A percentile compares a stretch with the other conserved stretches of the same genome.
Conservation (phyloP, 345 rosid species). For the Hypericum perforatum region DNA sequence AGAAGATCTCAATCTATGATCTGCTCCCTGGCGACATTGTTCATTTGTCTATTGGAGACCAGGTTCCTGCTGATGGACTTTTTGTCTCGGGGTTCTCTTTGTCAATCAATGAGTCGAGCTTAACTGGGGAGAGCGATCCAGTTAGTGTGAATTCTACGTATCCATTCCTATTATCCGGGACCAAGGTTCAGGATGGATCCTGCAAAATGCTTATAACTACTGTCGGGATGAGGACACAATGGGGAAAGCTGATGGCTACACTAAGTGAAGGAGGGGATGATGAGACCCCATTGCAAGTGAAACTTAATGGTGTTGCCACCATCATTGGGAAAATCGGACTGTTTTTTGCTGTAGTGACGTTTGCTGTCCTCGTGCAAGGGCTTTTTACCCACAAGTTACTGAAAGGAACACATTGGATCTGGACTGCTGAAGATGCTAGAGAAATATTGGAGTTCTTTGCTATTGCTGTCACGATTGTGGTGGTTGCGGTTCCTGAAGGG, state of each 20-base stretch:
- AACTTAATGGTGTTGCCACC: constrained; percentile 7
- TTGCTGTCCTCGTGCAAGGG: constrained; percentile 10
- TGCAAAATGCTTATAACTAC: constrained; percentile 10
- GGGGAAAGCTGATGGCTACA: constrained; percentile 11
- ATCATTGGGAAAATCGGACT: constrained; percentile 6
- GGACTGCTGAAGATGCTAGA: constrained; percentile 8
- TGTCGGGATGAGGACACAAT: constrained; percentile 10
- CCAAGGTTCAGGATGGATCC: constrained; percentile 10
- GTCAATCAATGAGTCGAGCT: constrained; percentile 5
- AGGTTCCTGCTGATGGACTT: constrained; percentile 10
- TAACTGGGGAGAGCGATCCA: constrained; percentile 10
- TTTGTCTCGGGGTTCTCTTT: constrained; percentile 4
- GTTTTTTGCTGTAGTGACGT: constrained; percentile 5
- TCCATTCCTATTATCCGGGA: constrained; percentile 7
- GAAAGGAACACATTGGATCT: constrained; percentile 8
- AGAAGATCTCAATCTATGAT: constrained; percentile 8
- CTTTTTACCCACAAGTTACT: constrained; percentile 1
- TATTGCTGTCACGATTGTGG: constrained; percentile 8
- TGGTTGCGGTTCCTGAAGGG: constrained; percentile 10
- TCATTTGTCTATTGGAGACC: constrained; percentile 8
- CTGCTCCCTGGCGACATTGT: constrained; percentile 10
- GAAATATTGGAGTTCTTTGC: constrained; percentile 9
- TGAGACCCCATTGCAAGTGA: constrained; percentile 11
- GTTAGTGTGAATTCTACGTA: constrained; percentile 3
- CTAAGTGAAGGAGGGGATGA: constrained; percentile 12